Evolutionary conservation across 1,284 basidiomycete genomes (phyloP), one percentile per base, ranked within the genome.

Genomic region (Ganoderma leucocontextum): DNA sequence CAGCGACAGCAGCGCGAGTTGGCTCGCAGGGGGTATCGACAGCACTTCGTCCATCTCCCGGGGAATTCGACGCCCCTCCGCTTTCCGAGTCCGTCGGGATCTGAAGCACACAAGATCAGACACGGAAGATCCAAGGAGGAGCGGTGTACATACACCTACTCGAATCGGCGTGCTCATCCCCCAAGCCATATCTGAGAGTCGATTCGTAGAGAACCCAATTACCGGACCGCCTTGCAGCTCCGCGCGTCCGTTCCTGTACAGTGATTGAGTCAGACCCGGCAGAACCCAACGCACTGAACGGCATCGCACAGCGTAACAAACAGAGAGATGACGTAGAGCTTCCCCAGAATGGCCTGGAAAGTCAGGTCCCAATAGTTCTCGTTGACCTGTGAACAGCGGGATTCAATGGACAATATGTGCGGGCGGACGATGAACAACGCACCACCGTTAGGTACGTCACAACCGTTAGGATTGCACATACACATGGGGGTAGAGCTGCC

Each of bases 251-350:
- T 74, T 74, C n/a, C 73, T 74, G 41, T 3, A 29, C 13, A 9
- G 8, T 9, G n/a, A n/a, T 10, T 4, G 10, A 4, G 22, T 49
- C 47, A n/a, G 38, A 19, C 12, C 38, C 2, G 38, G 8, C 9
- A 5, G 17, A 53, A 13, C 29, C 12, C 36, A 12, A 6, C 47
- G 29, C n/a, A 49, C 8, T 19, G 49, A 38, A 69, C 4, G 25
- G 35, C 17, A 13, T 67, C 75, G 15, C 63, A 78, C 78, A 79
- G 63, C 8, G 77, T 79, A 29, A 77, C 75, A 60, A 80, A 77
- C 10, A 80, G 72, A 4, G 78, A 80, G 35, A 80, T 77, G 2
- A 78, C 78, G 67, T 80, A 80, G 35, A 80, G 75, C 64, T 80
- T 80, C 13, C 78, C 78, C 17, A 80, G 71, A 35, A 79, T 75